A percentile compares a stretch with the other conserved stretches of the same genome.
phyloP scores from a whole-genome alignment of 2,329 filamentous ascomycete species.

The Colletotrichum musicola region DNA sequence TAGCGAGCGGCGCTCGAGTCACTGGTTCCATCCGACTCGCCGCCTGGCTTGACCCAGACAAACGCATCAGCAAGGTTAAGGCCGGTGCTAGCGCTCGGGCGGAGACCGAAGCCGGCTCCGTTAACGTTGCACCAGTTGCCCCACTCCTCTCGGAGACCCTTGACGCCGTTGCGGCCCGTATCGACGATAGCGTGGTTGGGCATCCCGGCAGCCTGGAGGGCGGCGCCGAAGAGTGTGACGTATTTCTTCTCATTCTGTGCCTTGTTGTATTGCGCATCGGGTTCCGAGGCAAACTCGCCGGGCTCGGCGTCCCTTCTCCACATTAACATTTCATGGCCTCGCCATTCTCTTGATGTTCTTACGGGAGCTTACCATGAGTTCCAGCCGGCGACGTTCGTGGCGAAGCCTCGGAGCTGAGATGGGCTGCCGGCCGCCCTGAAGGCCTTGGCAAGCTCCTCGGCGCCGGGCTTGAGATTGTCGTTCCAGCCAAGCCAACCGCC shows the following conservation, averaged over 20 bases:
- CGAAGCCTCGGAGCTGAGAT: conserved; percentile 53
- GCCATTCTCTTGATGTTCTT: background rate
- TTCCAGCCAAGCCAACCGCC: conserved; percentile 75
- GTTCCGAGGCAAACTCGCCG: conserved; percentile 56
- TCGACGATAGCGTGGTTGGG: conserved; percentile 58
- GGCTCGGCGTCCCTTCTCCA: conserved; percentile 46
- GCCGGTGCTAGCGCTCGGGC: conserved; percentile 69
- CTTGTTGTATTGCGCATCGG: conserved; percentile 55
- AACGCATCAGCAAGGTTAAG: conserved; percentile 70
- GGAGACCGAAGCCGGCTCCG: conserved; percentile 70
- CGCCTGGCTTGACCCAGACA: conserved; percentile 76
- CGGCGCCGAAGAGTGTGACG: conserved; percentile 54
- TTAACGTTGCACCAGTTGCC: conserved; percentile 72
- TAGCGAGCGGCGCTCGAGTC: conserved; percentile 50
- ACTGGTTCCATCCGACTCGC: conserved; percentile 61
- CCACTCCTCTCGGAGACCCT: conserved; percentile 58
- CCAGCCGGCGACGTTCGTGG: conserved; percentile 57
- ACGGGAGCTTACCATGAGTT: conserved; percentile 49
- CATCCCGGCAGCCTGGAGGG: conserved; percentile 54
- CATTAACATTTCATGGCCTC: background rate
- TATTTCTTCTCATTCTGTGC: conserved; percentile 58
- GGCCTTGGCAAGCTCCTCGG: conserved; percentile 53
- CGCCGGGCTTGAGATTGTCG: conserved; percentile 62
- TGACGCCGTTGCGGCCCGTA: conserved; percentile 55
- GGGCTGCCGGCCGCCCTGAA: conserved; percentile 54